phyloP scores from a whole-genome alignment of 345 rosid genomes.

The Dipteronia dyeriana region DNA sequence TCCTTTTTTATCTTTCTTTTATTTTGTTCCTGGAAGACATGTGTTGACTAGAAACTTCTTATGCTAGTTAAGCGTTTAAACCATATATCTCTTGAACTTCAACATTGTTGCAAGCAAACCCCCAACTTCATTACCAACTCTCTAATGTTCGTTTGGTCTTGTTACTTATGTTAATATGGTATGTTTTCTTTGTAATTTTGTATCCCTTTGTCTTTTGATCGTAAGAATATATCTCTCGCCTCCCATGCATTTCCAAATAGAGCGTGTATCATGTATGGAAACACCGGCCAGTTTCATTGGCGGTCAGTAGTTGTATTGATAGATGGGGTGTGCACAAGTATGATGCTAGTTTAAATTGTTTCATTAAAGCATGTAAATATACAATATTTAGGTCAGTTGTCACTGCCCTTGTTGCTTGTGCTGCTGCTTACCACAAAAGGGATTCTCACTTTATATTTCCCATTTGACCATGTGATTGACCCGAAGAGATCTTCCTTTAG shows the following conservation, averaged over 20 bases:
- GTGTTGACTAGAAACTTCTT: neutral
- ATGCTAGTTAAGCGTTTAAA: constrained; percentile 4
- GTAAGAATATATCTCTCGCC: neutral
- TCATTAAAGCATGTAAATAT: neutral
- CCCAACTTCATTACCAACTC: neutral
- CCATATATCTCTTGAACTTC: neutral
- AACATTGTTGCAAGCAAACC: neutral
- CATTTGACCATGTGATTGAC: constrained; percentile 61
- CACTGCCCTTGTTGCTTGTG: neutral
- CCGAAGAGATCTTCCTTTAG: constrained; percentile 54
- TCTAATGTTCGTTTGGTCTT: constrained; percentile 2
- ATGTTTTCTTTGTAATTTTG: neutral
- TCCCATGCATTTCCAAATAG: neutral
- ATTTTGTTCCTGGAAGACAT: neutral
- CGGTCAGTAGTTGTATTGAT: neutral
- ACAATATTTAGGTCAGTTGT: neutral
- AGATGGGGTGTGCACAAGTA: neutral
- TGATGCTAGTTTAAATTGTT: neutral
- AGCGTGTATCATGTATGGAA: neutral
- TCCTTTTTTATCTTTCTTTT: neutral
- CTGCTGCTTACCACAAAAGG: constrained; percentile 59
- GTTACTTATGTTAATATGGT: constrained; percentile 16
- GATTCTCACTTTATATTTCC: constrained; percentile 53
- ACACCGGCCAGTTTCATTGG: neutral
- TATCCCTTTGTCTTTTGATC: neutral